These are phyloP conservation scores for Cyclotella sp. DNA, from an alignment of 108 stramenopile species.

Conservation along the genomic window DNA sequence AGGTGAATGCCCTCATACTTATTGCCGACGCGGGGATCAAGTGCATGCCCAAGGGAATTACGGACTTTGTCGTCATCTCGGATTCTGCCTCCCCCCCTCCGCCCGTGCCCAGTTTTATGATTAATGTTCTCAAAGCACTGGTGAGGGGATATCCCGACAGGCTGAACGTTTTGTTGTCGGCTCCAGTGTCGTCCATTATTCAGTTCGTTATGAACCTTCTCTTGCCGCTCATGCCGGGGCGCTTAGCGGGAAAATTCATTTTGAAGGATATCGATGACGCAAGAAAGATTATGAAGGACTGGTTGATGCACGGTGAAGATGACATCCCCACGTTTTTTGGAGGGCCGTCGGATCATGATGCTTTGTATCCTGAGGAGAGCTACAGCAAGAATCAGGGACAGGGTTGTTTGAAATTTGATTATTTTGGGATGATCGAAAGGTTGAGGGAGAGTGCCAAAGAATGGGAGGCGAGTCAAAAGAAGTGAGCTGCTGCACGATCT, in stretches of 20 bases:
- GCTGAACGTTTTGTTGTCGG: conserved; percentile 75
- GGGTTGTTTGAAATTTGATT: conserved; percentile 89
- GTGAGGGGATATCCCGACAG: conserved; percentile 90
- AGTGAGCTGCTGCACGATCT: conserved; percentile 2
- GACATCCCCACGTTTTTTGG: conserved; percentile 90
- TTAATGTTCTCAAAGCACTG: conserved; percentile 85
- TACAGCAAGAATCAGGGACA: conserved; percentile 77
- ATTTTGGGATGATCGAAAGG: conserved; percentile 85
- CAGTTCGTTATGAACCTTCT: conserved; percentile 90
- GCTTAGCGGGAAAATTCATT: conserved; percentile 77
- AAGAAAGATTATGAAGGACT: conserved; percentile 56
- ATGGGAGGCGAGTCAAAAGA: conserved; percentile 48
- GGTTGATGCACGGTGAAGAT: conserved; percentile 82
- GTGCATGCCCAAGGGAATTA: conserved; percentile 84
- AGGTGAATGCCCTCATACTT: conserved; percentile 85
- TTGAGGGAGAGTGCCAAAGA: conserved; percentile 60
- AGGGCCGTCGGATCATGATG: conserved; percentile 80
- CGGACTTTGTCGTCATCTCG: conserved; percentile 86
- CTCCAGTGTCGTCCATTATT: conserved; percentile 82
- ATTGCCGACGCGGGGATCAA: conserved; percentile 85
- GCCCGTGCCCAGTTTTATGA: conserved; percentile 87
- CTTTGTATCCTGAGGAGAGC: conserved; percentile 77
- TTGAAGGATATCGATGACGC: conserved; percentile 66
- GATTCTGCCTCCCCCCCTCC: conserved; percentile 88
- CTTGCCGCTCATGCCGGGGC: conserved; percentile 87